These are phyloP conservation scores for Phytophthora fragariae DNA, from an alignment of 352 stramenopile genomes.

Conservation along the genomic window DNA sequence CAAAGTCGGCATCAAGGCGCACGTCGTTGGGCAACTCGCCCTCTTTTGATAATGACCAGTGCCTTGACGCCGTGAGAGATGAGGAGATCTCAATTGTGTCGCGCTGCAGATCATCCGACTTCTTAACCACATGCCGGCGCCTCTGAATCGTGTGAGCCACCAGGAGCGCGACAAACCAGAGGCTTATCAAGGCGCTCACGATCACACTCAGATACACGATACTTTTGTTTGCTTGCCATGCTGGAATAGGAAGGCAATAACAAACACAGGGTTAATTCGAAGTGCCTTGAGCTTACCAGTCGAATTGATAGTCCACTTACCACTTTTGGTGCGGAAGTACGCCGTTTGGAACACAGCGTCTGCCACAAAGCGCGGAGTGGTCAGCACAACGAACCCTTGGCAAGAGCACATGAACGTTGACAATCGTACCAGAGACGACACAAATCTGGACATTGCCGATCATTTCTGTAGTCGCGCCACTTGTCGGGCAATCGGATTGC, in stretches of 20 bases:
- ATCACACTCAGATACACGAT: slow-evolving; percentile 38
- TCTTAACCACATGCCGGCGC: not conserved
- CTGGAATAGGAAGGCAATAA: slow-evolving; percentile 17
- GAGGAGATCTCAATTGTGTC: slow-evolving; percentile 32
- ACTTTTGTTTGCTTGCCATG: slow-evolving; percentile 22
- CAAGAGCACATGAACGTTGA: not conserved
- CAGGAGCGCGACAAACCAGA: slow-evolving; percentile 46
- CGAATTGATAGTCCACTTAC: slow-evolving; percentile 13
- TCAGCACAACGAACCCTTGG: not conserved
- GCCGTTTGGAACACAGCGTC: slow-evolving; percentile 23
- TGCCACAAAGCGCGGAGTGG: slow-evolving; percentile 4
- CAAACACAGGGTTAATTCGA: not conserved
- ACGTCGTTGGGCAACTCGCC: slow-evolving; percentile 43
- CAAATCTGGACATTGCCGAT: slow-evolving; percentile 42
- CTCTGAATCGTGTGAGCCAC: slow-evolving; percentile 33
- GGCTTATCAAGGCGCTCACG: slow-evolving; percentile 42
- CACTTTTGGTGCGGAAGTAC: slow-evolving; percentile 31
- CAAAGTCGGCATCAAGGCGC: slow-evolving; percentile 39
- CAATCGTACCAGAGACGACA: slow-evolving; percentile 39
- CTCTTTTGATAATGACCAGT: slow-evolving; percentile 36
- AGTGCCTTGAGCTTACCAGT: not conserved
- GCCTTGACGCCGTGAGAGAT: slow-evolving; percentile 29
- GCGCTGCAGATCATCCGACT: slow-evolving; percentile 13
- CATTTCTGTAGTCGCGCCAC: slow-evolving; percentile 28
- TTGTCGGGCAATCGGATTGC: slow-evolving; percentile 35